Evolutionary conservation across 495 filamentous ascomycete species (phyloP).

Genomic region (Sordaria brevicollis): DNA sequence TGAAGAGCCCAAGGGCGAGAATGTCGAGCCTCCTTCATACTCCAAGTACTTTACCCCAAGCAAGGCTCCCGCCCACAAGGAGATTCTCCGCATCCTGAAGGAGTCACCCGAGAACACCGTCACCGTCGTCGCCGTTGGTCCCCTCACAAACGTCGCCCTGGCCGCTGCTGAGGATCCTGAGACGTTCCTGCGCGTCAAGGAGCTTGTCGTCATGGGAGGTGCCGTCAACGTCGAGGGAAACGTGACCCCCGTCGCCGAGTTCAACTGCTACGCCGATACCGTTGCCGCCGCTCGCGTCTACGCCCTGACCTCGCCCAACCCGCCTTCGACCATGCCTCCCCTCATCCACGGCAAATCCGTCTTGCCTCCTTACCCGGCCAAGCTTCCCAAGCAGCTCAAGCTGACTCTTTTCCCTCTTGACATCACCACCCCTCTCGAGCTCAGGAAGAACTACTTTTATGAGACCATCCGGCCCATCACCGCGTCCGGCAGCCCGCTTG

Average conservation of each 20-base stretch:
- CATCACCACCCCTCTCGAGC: slow-evolving; percentile 66
- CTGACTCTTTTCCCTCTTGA: slow-evolving; percentile 81
- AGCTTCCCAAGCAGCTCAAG: slow-evolving; percentile 55
- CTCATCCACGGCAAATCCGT: slow-evolving; percentile 25
- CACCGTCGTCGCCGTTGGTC: slow-evolving; percentile 81
- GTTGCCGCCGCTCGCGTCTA: slow-evolving; percentile 80
- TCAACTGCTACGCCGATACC: slow-evolving; percentile 76
- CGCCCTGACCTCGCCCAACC: slow-evolving; percentile 75
- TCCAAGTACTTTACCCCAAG: slow-evolving; percentile 61
- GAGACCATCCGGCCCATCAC: slow-evolving; percentile 39
- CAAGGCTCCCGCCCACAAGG: slow-evolving; percentile 57
- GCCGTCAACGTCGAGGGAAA: slow-evolving; percentile 74
- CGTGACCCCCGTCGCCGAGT: slow-evolving; percentile 67
- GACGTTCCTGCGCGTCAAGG: slow-evolving; percentile 78
- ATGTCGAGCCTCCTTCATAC: slow-evolving; percentile 30
- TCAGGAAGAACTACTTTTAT: slow-evolving; percentile 51
- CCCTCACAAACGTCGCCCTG: slow-evolving; percentile 81
- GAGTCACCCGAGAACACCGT: slow-evolving; percentile 74
- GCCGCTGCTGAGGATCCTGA: slow-evolving; percentile 78
- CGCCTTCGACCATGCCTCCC: slow-evolving; percentile 58
- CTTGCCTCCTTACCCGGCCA: slow-evolving; percentile 57
- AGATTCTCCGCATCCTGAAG: slow-evolving; percentile 73
- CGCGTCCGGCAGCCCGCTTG: slow-evolving; percentile 59
- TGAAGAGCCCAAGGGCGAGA: slow-evolving; percentile 21
- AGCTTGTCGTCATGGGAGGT: slow-evolving; percentile 95